Base-by-base conservation (phyloP, 176 grass and related monocot genomes). In the Oryza glumipatula region DNA sequence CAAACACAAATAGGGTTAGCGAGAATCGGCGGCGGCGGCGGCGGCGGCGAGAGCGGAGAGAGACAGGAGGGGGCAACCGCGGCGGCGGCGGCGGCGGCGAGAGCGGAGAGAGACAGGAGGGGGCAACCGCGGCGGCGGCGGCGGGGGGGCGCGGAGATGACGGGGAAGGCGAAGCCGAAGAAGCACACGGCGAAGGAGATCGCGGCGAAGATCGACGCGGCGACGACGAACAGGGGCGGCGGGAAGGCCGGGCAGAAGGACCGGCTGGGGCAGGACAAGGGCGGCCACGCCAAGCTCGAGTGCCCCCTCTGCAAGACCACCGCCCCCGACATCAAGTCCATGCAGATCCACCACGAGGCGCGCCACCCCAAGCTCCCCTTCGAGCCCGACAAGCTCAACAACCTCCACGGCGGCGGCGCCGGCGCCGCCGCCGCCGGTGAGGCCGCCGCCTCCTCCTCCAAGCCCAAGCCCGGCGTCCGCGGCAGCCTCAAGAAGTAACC, bases 131-230 rank as follows among this genome's bases (percentile, higher is more conserved):
- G 75, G 82, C 58, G 58, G 21, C 7, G 56, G 76, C 22, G 75
- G 82, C 56, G 56, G 28, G 28, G 28, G 28, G 0, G 28, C 28
- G 21, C 6, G 56, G 56, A 63, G 58, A 63, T 63, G 58, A 99
- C 96, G 84, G 96, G 96, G 72, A 99, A 99, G 89, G 96, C 96
- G 88, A 99, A 99, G 96, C 96, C 96, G 72, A 99, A 99, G 96
- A 99, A 99, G 94, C 96, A 99, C 94, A 99, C 96, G 67, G 96
- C 96, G 72, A 99, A 99, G 93, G 96, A 99, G 96, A 92, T 94
- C 76, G 91, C 93, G 1, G 22, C 91, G 32, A 99, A 99, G 94
- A 24, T 92, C 70, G 96, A 96, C 84, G 96, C 96, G 77, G 96
- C 96, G 58, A 90, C 88, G 86, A 99, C 96, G 58, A 99, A 91